Base-by-base conservation (phyloP, 805 yeast species). In the Priceomyces melissophilus region DNA sequence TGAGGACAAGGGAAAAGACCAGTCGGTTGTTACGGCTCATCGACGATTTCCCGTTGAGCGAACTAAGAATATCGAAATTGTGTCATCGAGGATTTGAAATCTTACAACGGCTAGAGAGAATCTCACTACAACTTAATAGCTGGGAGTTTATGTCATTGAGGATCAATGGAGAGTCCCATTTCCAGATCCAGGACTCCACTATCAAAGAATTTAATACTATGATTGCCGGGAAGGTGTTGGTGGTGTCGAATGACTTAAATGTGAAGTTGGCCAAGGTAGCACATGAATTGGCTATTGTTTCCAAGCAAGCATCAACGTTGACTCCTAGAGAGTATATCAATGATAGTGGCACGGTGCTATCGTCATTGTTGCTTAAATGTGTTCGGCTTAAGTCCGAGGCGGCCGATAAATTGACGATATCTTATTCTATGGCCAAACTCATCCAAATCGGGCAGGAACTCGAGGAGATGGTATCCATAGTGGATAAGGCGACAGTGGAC, bases 351-450 rank as follows among this genome's bases (percentile, higher is more conserved):
- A 75, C 79, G 6, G 63, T 71, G 23, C 53, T 72, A 35, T 71
- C 77, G 3, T 75, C 71, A 42, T 62, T 73, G 32, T 53, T 64
- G 13, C 57, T 75, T 46, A 58, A 77, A 32, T 67, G 67, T 29
- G 67, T 81, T 38, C 73, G 71, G 49, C 53, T 81, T 36, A 75
- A 76, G 46, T 76, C 75, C 45, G 64, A 69, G 13, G 55, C 81
- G 25, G 67, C 73, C 4, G 81, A 79, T 39, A 69, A 73, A 40
- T 62, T 82, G 11, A 73, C 81, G 2, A 73, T 79, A 9, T 69
- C 79, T 10, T 82, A 82, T 55, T 80, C 82, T 52, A 79, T 79
- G 53, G 82, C 88, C 16, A 81, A 78, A 48, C 65, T 84, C 38
- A 75, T 83, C 26, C 66, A 75, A 10, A 83, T 84, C 12, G 85